phyloP scores from a whole-genome alignment of 1,139 yeast genomes.

The Zygosaccharomyces sapae region DNA sequence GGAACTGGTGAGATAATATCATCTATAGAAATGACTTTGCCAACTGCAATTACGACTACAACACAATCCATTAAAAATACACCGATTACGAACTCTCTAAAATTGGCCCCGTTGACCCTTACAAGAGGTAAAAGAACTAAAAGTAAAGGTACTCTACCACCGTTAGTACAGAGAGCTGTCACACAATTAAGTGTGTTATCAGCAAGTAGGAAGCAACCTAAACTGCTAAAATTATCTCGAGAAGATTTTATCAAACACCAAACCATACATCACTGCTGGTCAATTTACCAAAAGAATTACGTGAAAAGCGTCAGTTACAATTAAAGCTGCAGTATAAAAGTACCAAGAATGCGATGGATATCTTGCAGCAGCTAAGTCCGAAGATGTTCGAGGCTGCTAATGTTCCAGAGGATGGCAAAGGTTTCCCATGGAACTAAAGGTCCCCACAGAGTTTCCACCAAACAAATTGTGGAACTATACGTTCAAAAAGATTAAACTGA shows the following conservation, averaged over 20 bases:
- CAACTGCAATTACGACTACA: not conserved
- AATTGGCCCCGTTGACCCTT: slow-evolving; percentile 19
- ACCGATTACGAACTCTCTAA: not conserved
- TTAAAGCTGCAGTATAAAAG: slow-evolving; percentile 61
- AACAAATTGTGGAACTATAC: slow-evolving; percentile 74
- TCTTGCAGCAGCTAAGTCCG: slow-evolving; percentile 46
- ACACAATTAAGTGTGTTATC: slow-evolving; percentile 80
- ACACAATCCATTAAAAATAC: not conserved
- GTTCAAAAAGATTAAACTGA: slow-evolving; percentile 31
- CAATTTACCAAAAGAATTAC: slow-evolving; percentile 49
- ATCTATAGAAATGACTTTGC: not conserved
- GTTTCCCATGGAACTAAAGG: slow-evolving; percentile 74
- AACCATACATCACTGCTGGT: slow-evolving; percentile 84
- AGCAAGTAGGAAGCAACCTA: slow-evolving; percentile 85
- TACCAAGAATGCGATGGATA: slow-evolving; percentile 71
- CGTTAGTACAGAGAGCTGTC: slow-evolving; percentile 62
- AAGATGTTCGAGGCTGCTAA: slow-evolving; percentile 39
- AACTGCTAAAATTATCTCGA: slow-evolving; percentile 63
- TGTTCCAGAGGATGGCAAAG: slow-evolving; percentile 39
- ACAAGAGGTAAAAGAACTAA: slow-evolving; percentile 46
- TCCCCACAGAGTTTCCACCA: slow-evolving; percentile 92
- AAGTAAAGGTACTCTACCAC: slow-evolving; percentile 42
- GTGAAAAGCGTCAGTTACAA: slow-evolving; percentile 43
- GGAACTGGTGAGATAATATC: too few species aligned
- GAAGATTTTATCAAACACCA: slow-evolving; percentile 86